A percentile compares a stretch with the other conserved stretches of the same genome.
Evolutionary conservation across 73 alveolate genomes (phyloP).

Genomic region (Paramecium tetraurelia): DNA sequence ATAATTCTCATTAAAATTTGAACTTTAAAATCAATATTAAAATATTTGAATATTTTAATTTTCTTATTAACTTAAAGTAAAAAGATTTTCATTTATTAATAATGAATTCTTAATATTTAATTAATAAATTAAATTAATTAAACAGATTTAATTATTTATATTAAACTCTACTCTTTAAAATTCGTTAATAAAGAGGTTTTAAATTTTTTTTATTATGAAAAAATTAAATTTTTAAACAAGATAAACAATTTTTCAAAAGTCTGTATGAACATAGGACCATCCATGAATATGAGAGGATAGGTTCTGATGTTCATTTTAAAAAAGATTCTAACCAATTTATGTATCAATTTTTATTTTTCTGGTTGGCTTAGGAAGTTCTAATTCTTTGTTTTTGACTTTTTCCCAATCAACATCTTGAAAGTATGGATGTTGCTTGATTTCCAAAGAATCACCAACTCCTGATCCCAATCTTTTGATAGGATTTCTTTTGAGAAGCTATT

Average conservation of each 20-base stretch:
- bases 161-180: no score
- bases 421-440: neutral
- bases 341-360: constrained; percentile 53
- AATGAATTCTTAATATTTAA: no score
- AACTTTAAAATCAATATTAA: no score
- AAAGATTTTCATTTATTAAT: no score
- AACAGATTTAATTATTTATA: no score
- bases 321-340: constrained; percentile 17
- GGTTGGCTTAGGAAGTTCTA: constrained; percentile 30
- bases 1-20: no score
- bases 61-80: no score
- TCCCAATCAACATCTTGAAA: constrained; percentile 6
- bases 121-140: no score
- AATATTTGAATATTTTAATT: no score
- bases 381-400: constrained; percentile 53
- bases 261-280: neutral
- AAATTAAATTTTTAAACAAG: neutral
- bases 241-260: neutral
- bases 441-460: constrained; percentile 79
- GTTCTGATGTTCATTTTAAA: neutral
- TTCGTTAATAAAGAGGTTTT: no score
- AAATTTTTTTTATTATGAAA: neutral
- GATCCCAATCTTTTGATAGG: constrained; percentile 94
- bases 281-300: neutral
- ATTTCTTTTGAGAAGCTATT: constrained; percentile 81